Conservation (phyloP, 2,329 filamentous ascomycete species). For the Cercospora citrullina region DNA sequence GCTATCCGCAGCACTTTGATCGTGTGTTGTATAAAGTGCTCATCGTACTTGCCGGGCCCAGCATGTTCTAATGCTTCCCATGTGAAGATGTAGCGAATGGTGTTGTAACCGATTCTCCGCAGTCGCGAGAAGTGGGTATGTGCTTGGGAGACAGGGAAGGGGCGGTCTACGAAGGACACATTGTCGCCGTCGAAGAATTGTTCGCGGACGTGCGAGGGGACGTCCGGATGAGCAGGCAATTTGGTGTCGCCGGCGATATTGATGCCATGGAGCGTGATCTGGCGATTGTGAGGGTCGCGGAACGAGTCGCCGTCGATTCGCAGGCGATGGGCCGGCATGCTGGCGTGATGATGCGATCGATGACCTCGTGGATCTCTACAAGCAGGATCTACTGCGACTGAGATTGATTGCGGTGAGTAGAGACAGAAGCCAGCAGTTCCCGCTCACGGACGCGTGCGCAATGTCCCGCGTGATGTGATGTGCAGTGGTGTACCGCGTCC, state of each 20-base stretch:
- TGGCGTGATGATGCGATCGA: neutral
- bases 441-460: neutral
- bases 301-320: slow-evolving; percentile 84
- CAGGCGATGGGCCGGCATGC: slow-evolving; percentile 53
- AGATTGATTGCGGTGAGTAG: neutral
- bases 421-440: neutral
- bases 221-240: slow-evolving; percentile 75
- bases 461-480: neutral
- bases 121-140: slow-evolving; percentile 82
- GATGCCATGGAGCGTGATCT: slow-evolving; percentile 88
- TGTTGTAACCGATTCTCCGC: slow-evolving; percentile 90
- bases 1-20: slow-evolving; percentile 80
- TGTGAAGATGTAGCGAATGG: slow-evolving; percentile 93
- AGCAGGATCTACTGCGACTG: neutral
- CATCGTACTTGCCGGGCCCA: slow-evolving; percentile 88
- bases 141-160: slow-evolving; percentile 80
- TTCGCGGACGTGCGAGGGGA: slow-evolving; percentile 74
- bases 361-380: neutral
- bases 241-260: slow-evolving; percentile 92
- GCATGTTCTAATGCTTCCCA: slow-evolving; percentile 98
- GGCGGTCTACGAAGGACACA: slow-evolving; percentile 83
- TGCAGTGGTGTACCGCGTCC: neutral
- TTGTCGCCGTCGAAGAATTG: slow-evolving; percentile 91
- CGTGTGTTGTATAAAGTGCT: slow-evolving; percentile 89
- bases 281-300: slow-evolving; percentile 75